phyloP scores from a whole-genome alignment of 306 rosid genomes.

The Medicago arabica region DNA sequence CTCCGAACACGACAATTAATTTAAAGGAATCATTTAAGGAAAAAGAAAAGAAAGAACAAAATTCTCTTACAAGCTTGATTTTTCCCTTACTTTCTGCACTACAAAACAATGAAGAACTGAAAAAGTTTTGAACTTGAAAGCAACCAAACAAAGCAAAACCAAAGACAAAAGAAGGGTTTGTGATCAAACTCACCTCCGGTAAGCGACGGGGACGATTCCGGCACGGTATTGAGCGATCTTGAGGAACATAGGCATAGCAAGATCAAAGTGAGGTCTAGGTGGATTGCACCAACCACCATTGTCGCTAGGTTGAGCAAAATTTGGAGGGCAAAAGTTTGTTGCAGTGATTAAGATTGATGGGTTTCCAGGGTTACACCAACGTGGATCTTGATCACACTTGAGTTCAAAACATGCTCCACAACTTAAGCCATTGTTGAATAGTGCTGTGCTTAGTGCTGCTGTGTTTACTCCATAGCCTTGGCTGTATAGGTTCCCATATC shows the following conservation, averaged over 20 bases:
- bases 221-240: constrained; percentile 95
- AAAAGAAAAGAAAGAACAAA: neutral
- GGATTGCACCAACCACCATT: constrained; percentile 99
- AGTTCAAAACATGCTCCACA: constrained; percentile 94
- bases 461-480: constrained; percentile 96
- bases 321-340: constrained; percentile 95
- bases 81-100: constrained; percentile 9
- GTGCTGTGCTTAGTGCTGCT: constrained; percentile 92
- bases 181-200: constrained; percentile 73
- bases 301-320: constrained; percentile 81
- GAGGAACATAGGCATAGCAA: constrained; percentile 98
- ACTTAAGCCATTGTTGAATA: constrained; percentile 85
- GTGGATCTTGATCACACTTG: constrained; percentile 76
- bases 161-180: neutral
- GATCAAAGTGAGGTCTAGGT: constrained; percentile 92
- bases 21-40: neutral
- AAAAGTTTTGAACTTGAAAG: neutral
- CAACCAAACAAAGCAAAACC: neutral
- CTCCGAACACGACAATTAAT: too few species aligned
- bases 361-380: constrained; percentile 87
- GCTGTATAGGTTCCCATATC: constrained; percentile 93
- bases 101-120: neutral
- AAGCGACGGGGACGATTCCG: constrained; percentile 91
- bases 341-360: constrained; percentile 91
- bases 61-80: neutral